Evolutionary conservation across 2,329 filamentous ascomycete genomes (phyloP), one percentile per base, ranked within the genome.

Genomic region (Hymenoscyphus fructigenus): DNA sequence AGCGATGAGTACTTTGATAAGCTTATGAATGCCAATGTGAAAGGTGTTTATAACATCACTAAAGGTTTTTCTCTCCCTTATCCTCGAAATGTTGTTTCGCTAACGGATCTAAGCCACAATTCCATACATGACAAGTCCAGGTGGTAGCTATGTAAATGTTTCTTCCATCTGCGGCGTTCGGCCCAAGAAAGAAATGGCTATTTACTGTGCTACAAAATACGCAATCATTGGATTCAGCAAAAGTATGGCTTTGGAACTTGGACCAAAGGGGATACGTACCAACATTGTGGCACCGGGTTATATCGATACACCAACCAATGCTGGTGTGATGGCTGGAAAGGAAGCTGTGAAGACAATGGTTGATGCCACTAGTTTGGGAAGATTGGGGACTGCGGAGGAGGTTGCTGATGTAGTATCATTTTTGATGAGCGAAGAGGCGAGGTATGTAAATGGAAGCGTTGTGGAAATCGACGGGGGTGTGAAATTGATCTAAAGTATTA

Each of bases 351-450:
- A 77, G 67, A 73, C 73, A 67, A 76, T 44, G 36, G 63, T 26
- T 23, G 62, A 56, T 7, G 60, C 44, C 9, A 62, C 70, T 1
- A 64, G 63, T 10, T 62, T 71, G 59, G 79, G 77, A 0, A 64
- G 80, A 20, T 74, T 77, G 70, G 80, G 81, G 0, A 70, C 69
- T 4, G 68, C 74, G 10, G 79, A 82, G 50, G 83, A 85, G 66
- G 76, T 85, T 36, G 79, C 79, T 0, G 82, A 80, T 15, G 75
- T 83, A 17, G 76, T 83, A 1, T 64, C 84, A 44, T 86, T 83
- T 66, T 73, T 86, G 61, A 79, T 83, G 10, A 79, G 80, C 2
- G 82, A 80, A 50, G 80, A 79, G 5, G 83, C 82, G 1, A 78
- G 77, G 14, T 87, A 85, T 73, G 76, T 82, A 60, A 86, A 86